Conservation (phyloP, 306 rosid species). For the Glycyrrhiza uralensis region DNA sequence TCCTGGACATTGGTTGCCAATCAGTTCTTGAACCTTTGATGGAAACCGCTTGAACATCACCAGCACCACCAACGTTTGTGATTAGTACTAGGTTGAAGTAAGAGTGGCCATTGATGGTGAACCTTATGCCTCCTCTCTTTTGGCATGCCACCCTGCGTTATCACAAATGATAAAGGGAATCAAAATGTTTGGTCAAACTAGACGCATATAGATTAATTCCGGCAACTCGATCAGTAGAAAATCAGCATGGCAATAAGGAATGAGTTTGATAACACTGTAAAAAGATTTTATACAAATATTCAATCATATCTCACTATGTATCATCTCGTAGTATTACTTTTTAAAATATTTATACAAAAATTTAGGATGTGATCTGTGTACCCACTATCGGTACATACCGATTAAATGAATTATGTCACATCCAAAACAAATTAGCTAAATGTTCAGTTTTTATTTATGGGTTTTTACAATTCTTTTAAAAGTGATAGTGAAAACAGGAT, state of each 20-base stretch:
- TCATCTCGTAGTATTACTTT: too few species aligned
- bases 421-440: too few species aligned
- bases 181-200: not conserved
- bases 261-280: too few species aligned
- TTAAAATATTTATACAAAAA: too few species aligned
- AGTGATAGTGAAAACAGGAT: too few species aligned
- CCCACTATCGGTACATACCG: too few species aligned
- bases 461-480: too few species aligned
- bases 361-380: too few species aligned
- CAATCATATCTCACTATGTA: too few species aligned
- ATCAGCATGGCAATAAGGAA: not conserved
- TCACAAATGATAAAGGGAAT: not conserved
- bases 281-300: too few species aligned
- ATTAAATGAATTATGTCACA: too few species aligned
- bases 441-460: too few species aligned
- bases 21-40: conserved; percentile 61
- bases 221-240: not conserved
- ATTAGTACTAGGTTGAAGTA: conserved; percentile 68
- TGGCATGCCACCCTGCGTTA: conserved; percentile 51
- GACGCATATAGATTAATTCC: not conserved
- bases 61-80: conserved; percentile 76
- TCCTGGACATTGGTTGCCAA: conserved; percentile 68
- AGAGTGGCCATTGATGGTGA: conserved; percentile 70
- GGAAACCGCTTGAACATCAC: conserved; percentile 61
- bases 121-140: conserved; percentile 61